phyloP scores from a whole-genome alignment of 306 rosid species.

The Cyamopsis tetragonoloba region DNA sequence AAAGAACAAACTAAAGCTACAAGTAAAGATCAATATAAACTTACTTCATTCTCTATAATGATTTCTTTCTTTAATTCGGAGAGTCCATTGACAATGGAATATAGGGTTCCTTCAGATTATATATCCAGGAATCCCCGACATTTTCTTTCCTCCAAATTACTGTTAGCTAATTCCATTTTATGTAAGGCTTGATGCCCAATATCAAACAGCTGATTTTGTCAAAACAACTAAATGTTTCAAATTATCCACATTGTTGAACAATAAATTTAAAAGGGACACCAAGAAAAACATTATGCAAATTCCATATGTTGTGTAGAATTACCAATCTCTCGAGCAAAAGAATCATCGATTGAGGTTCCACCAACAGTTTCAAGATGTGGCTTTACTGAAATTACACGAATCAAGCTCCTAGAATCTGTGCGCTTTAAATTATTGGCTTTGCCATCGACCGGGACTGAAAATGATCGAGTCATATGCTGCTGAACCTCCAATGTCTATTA shows the following conservation, averaged over 20 bases:
- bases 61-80: not conserved
- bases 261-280: slow-evolving; percentile 15
- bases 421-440: slow-evolving; percentile 47
- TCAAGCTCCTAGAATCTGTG: slow-evolving; percentile 55
- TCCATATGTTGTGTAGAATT: slow-evolving; percentile 14
- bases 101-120: not conserved
- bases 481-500: slow-evolving; percentile 48
- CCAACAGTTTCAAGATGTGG: slow-evolving; percentile 36
- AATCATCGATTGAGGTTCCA: slow-evolving; percentile 35
- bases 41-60: not conserved
- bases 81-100: not conserved
- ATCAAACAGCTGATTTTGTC: not conserved
- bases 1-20: not conserved
- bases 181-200: not conserved
- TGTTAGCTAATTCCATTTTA: not conserved
- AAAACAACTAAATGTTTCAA: slow-evolving; percentile 1
- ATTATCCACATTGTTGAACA: not conserved
- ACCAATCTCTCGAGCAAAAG: slow-evolving; percentile 52
- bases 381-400: slow-evolving; percentile 72
- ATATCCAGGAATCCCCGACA: not conserved
- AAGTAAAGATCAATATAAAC: not conserved
- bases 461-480: slow-evolving; percentile 66
- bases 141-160: not conserved
- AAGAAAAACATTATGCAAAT: not conserved
- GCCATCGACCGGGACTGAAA: slow-evolving; percentile 69